phyloP scores from a whole-genome alignment of 176 grass and related monocot species.

The Avena atlantica region DNA sequence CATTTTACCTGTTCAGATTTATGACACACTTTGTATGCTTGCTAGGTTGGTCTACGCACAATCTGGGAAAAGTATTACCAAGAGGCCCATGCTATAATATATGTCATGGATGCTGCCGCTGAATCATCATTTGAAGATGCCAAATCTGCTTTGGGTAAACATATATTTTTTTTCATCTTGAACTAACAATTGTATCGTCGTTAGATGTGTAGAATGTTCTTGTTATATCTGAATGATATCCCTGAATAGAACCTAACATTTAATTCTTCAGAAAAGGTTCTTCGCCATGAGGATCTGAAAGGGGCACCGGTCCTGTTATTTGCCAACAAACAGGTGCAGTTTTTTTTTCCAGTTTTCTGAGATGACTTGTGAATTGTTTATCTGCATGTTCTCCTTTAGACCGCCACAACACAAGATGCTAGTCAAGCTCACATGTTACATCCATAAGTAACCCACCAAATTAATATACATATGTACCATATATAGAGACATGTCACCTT shows the following conservation, averaged over 20 bases:
- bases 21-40: constrained; percentile 33
- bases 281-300: constrained; percentile 81
- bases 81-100: constrained; percentile 93
- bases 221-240: constrained; percentile 1
- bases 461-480: not conserved
- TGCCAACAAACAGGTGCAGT: constrained; percentile 86
- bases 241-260: constrained; percentile 36
- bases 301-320: constrained; percentile 84
- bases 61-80: constrained; percentile 99
- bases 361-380: not conserved
- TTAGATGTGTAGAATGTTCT: constrained; percentile 24
- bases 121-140: constrained; percentile 82
- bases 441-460: not conserved
- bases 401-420: not conserved
- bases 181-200: not conserved
- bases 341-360: constrained; percentile 12
- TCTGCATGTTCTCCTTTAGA: constrained; percentile 1
- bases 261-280: constrained; percentile 75
- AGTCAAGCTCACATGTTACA: constrained; percentile 24
- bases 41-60: constrained; percentile 79
- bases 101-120: constrained; percentile 81
- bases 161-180: constrained; percentile 8
- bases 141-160: constrained; percentile 72
- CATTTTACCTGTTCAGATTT: constrained; percentile 14
- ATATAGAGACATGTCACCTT: not conserved